Conservation (phyloP, 2,329 filamentous ascomycete species). For the Xylogone sp. region DNA sequence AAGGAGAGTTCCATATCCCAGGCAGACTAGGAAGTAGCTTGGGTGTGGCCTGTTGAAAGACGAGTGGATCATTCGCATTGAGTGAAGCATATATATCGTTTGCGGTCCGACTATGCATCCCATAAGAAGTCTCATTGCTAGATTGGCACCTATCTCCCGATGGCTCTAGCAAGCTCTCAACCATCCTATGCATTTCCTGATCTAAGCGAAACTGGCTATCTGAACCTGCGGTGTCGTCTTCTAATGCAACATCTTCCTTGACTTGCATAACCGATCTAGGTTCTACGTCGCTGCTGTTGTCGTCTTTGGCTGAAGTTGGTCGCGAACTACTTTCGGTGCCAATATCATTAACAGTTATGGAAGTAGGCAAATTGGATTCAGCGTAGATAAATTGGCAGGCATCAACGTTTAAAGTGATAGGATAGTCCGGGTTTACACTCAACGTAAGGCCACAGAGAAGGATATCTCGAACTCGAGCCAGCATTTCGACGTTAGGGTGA, state of each 20-base stretch:
- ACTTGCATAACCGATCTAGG: background rate
- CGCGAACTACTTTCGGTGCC: background rate
- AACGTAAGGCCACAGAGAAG: conserved; percentile 57
- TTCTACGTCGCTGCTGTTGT: conserved; percentile 1
- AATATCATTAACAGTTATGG: background rate
- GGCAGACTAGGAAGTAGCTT: conserved; percentile 32
- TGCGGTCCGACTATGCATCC: conserved; percentile 49
- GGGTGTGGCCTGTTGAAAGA: conserved; percentile 26
- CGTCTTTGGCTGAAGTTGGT: background rate
- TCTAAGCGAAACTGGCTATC: conserved; percentile 31
- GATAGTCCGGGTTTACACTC: conserved; percentile 40
- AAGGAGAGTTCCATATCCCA: conserved; percentile 40
- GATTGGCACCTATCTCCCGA: conserved; percentile 33
- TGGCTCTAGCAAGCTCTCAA: conserved; percentile 47
- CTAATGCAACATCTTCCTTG: conserved; percentile 1
- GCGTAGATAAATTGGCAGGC: conserved; percentile 5
- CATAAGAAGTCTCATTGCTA: conserved; percentile 45
- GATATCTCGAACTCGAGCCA: conserved; percentile 61
- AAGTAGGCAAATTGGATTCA: background rate
- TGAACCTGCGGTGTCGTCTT: conserved; percentile 10
- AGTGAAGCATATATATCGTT: conserved; percentile 46
- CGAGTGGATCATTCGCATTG: conserved; percentile 28
- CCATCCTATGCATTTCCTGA: conserved; percentile 52
- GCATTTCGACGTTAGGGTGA: conserved; percentile 60
- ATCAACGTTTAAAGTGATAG: conserved; percentile 35